Evolutionary conservation across 345 rosid species (phyloP).

Genomic region (Populus nigra): DNA sequence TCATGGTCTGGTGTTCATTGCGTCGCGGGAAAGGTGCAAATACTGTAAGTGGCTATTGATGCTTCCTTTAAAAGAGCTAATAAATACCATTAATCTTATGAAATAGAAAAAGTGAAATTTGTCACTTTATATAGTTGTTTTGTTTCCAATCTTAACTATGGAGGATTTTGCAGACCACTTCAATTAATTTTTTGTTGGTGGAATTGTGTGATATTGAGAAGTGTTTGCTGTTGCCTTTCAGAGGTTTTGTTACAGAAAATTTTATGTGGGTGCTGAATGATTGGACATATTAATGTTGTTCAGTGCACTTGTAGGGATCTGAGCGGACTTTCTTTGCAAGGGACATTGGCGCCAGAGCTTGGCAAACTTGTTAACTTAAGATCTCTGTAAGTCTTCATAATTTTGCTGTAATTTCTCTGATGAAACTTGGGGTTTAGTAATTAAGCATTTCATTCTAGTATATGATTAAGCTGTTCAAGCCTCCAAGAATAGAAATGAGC

Average conservation of each 20-base stretch:
- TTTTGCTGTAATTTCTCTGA: neutral
- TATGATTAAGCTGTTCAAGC: neutral
- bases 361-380: conserved; percentile 60
- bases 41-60: conserved; percentile 55
- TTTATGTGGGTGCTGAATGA: neutral
- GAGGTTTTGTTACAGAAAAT: neutral
- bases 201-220: neutral
- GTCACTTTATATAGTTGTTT: neutral
- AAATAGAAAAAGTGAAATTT: neutral
- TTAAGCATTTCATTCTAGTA: neutral
- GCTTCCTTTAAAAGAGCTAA: conserved; percentile 6
- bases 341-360: conserved; percentile 71
- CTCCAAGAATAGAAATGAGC: neutral
- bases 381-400: conserved; percentile 57
- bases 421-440: neutral
- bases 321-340: conserved; percentile 56
- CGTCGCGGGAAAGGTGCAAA: conserved; percentile 60
- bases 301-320: conserved; percentile 51
- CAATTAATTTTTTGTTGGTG: neutral
- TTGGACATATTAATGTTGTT: conserved; percentile 1
- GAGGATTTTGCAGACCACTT: neutral
- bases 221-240: neutral
- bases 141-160: neutral
- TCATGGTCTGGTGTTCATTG: conserved; percentile 77
- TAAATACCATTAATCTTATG: neutral